Evolutionary conservation across 116 monocot genomes (phyloP), one percentile per base, ranked within the genome.

Genomic region (Cymodocea nodosa): DNA sequence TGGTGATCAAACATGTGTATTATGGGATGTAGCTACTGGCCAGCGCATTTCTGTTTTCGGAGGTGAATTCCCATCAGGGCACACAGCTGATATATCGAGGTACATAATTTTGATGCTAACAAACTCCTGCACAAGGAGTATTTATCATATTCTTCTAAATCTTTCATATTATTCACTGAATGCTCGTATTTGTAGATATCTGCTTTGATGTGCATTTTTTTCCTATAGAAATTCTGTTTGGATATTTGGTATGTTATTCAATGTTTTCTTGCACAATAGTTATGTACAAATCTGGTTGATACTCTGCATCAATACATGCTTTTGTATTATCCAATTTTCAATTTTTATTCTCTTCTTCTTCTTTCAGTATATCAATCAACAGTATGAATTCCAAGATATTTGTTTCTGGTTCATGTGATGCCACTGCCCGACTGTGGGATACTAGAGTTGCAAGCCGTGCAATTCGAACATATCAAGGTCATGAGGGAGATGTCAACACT

Each of bases 1-100:
- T 44, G 97, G 91, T 69, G 97, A 97, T 74, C 97, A 91, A 72
- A 97, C 97, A 68, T 97, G 97, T 77, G 80, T 76, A 10, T 52
- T 97, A 6, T 97, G 97, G 95, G 97, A 97, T 76, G 83, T 91
- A 59, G 88, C 83, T 36, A 91, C 97, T 50, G 97, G 97, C 3
- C 97, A 88, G 68, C 79, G 82, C 57, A 80, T 91, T 51, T 90
- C 97, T 52, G 73, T 85, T 50, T 97, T 97, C 80, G 91, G 97
- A 66, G 97, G 97, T 70, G 97, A 97, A 82, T 91, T 91, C 73
- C 91, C 97, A 70, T 97, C 97, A 24, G 97, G 97, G 18, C 97
- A 97, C 63, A 91, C 91, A 44, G 79, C 85, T 48, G 91, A 91
- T 83, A 88, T 97, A 24, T 73, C 79, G 25, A 95, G 95, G 95